Percentiles rank a stretch among this genome's conserved stretches.
phyloP scores from a whole-genome alignment of 2,329 filamentous ascomycete genomes.

The Fusarium anguioides region DNA sequence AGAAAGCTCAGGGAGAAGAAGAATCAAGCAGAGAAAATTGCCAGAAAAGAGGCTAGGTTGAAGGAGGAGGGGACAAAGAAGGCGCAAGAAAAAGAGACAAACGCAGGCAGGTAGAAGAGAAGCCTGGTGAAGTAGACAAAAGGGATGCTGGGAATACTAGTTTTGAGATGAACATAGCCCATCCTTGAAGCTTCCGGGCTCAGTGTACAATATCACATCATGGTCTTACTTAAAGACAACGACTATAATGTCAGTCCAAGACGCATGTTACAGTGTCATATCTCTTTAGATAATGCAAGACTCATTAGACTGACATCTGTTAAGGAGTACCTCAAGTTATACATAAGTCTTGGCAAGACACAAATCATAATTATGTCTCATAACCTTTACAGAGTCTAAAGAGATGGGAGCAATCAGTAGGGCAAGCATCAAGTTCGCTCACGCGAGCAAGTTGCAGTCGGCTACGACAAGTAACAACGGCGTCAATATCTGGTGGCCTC shows the following conservation, averaged over 20 bases:
- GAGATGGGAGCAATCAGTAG: not conserved
- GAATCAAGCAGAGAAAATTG: not conserved
- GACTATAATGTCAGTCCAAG: not conserved
- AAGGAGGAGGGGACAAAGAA: not conserved
- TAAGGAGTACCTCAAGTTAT: no score
- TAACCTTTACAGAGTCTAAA: no score
- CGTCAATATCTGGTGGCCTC: not conserved
- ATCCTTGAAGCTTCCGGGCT: not conserved
- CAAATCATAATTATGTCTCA: no score
- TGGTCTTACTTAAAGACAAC: not conserved
- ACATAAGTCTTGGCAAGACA: no score
- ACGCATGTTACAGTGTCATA: no score
- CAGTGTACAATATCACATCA: not conserved
- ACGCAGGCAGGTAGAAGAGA: not conserved
- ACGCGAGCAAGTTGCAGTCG: not conserved
- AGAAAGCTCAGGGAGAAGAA: not conserved
- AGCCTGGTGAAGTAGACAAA: not conserved
- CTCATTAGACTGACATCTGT: no score
- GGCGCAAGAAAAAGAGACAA: not conserved
- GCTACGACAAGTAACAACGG: not conserved
- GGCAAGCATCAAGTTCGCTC: not conserved
- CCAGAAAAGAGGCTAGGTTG: not conserved
- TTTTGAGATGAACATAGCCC: not conserved
- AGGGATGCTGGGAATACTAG: not conserved
- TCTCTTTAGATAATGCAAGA: no score